phyloP scores from a whole-genome alignment of 164 flowering plant genomes.

The Vitis vinifera region DNA sequence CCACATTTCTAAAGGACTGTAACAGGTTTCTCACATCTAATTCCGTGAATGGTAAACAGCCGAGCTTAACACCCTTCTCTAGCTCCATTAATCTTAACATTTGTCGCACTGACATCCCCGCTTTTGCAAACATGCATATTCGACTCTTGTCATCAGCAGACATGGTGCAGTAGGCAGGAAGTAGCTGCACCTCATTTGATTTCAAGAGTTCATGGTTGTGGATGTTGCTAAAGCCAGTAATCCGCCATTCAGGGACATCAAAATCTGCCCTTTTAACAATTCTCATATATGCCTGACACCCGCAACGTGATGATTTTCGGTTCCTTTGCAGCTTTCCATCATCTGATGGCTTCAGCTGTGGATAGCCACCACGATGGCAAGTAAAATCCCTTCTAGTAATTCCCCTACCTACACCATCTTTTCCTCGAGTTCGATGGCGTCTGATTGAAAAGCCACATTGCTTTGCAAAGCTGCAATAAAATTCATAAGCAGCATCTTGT shows the following conservation, averaged over 20 bases:
- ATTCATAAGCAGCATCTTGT: conserved; percentile 89
- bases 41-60: conserved; percentile 76
- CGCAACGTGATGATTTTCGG: conserved; percentile 82
- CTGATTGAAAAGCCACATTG: conserved; percentile 88
- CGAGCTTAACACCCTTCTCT: conserved; percentile 76
- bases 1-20: conserved; percentile 72
- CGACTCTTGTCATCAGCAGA: conserved; percentile 76
- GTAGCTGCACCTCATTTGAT: conserved; percentile 53
- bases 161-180: conserved; percentile 65
- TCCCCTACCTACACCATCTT: conserved; percentile 86
- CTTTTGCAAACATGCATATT: conserved; percentile 83
- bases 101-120: conserved; percentile 81
- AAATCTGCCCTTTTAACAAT: conserved; percentile 74
- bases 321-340: conserved; percentile 79
- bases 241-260: conserved; percentile 85
- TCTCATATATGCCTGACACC: conserved; percentile 79
- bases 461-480: conserved; percentile 83
- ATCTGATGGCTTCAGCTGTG: conserved; percentile 69
- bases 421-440: conserved; percentile 80
- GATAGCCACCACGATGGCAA: conserved; percentile 84
- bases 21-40: conserved; percentile 75
- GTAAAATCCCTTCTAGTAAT: conserved; percentile 83
- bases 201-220: conserved; percentile 82
- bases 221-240: conserved; percentile 70
- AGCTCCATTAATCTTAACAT: conserved; percentile 82